Evolutionary conservation across 192 early-diverging fungal genomes (phyloP).

Genomic region (Radiomyces spectabilis): DNA sequence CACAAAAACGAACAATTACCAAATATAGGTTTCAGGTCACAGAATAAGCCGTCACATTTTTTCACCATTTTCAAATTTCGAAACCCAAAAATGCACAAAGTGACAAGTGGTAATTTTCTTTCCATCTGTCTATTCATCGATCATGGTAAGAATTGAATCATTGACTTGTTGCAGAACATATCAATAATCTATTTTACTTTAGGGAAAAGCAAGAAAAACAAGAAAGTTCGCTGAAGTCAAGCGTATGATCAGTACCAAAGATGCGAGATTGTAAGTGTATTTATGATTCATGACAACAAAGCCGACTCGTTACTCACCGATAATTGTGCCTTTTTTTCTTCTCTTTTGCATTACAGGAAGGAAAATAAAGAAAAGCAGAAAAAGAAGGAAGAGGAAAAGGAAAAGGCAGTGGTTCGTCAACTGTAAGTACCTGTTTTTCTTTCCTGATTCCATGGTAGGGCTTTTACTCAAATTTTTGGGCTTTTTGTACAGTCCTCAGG

Average conservation of each 20-base stretch:
- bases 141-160: too few relatives aligned
- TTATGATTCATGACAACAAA: too few relatives aligned
- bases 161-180: too few relatives aligned
- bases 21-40: too few relatives aligned
- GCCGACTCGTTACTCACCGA: too few relatives aligned
- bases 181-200: background rate
- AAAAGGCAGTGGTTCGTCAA: constrained; percentile 62
- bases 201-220: constrained; percentile 88
- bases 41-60: too few relatives aligned
- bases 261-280: constrained; percentile 74
- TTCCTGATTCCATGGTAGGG: background rate
- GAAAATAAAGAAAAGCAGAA: constrained; percentile 59
- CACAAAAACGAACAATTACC: too few relatives aligned
- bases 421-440: constrained; percentile 45
- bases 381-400: constrained; percentile 60
- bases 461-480: background rate
- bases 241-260: constrained; percentile 86
- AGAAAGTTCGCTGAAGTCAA: constrained; percentile 94
- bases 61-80: too few relatives aligned
- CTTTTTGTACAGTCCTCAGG: constrained; percentile 61
- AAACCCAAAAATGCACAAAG: too few relatives aligned
- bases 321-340: background rate
- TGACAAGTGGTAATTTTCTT: too few relatives aligned
- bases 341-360: constrained; percentile 29
- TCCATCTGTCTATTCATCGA: too few relatives aligned